Conservation (phyloP, 2,329 filamentous ascomycete species). For the Monascus ruber region DNA sequence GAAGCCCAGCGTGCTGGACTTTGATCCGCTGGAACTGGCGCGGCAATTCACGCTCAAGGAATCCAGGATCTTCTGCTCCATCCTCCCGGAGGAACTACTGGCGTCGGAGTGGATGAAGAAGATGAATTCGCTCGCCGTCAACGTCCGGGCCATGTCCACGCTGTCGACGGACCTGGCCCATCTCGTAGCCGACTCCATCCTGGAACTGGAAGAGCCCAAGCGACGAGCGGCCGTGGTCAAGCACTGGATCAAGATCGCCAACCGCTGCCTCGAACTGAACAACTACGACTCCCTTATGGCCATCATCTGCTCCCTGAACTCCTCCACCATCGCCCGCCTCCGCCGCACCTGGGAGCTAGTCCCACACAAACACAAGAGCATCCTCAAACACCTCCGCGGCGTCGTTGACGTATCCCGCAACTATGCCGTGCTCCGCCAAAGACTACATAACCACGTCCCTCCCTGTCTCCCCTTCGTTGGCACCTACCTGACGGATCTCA, state of each 20-base stretch:
- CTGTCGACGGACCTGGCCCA: slow-evolving; percentile 88
- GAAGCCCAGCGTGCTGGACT: slow-evolving; percentile 68
- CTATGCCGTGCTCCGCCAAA: slow-evolving; percentile 72
- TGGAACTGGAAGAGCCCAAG: slow-evolving; percentile 81
- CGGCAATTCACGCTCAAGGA: slow-evolving; percentile 88
- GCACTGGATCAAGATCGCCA: slow-evolving; percentile 93
- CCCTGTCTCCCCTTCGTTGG: slow-evolving; percentile 93
- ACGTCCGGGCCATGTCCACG: slow-evolving; percentile 88
- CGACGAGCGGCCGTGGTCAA: slow-evolving; percentile 85
- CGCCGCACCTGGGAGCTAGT: slow-evolving; percentile 87
- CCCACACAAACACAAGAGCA: slow-evolving; percentile 68
- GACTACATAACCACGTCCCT: slow-evolving; percentile 73
- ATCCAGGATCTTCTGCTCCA: slow-evolving; percentile 81
- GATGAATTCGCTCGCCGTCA: slow-evolving; percentile 63
- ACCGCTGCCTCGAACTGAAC: slow-evolving; percentile 74
- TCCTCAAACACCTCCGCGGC: slow-evolving; percentile 66
- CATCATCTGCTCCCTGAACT: slow-evolving; percentile 88
- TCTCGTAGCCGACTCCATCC: slow-evolving; percentile 82
- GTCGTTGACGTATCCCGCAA: slow-evolving; percentile 86
- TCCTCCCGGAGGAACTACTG: slow-evolving; percentile 82
- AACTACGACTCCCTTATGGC: slow-evolving; percentile 98
- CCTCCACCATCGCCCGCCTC: slow-evolving; percentile 77
- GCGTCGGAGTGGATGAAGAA: slow-evolving; percentile 93
- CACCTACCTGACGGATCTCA: slow-evolving; percentile 91
- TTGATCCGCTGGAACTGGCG: slow-evolving; percentile 82